Evolutionary conservation across 179 eudicot species (phyloP), one percentile per base, ranked within the genome.

Genomic region (Beta corolliflora): DNA sequence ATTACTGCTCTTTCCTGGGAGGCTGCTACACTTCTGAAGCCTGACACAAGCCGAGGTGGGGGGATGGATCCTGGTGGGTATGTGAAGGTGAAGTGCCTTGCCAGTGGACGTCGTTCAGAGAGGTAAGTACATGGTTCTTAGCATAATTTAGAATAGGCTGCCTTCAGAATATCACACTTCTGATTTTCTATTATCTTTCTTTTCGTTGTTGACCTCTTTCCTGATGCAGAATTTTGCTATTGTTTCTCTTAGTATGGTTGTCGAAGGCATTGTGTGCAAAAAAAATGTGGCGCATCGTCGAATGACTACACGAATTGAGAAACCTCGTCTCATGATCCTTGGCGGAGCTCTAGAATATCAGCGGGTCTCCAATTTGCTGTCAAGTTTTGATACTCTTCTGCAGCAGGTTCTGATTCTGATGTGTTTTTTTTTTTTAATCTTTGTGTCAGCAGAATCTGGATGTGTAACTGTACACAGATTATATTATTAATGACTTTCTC

Each of bases 1-100:
- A 89, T 97, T 71, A 94, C 94, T 16, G 86, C 93, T 73, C 89
- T 97, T 84, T 94, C 99, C 3, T 97, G 97, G 98, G 99, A 94
- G 87, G 99, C 97, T 80, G 99, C 99, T 68, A 87, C 97, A 29
- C 83, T 94, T 71, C 81, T 97, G 71, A 97, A 97, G 89, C 99
- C 98, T 45, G 99, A 97, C 79, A 94, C 86, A 50, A 97, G 99
- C 91, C 88, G 87, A 88, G 89, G 98, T 77, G 99, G 97, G 73
- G 98, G 98, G 81, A 97, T 97, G 99, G 99, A 97, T 87, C 99
- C 98, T 75, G 98, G 95, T 80, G 97, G 98, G 45, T 97, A 97
- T 86, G 99, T 97, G 77, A 97, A 97, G 88, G 92, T 97, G 69
- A 97, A 97, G 87, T 97, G 99, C 86, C 48, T 97, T 79, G 97